Base-by-base conservation (phyloP, 352 stramenopile genomes). In the Phytopythium litorale region DNA sequence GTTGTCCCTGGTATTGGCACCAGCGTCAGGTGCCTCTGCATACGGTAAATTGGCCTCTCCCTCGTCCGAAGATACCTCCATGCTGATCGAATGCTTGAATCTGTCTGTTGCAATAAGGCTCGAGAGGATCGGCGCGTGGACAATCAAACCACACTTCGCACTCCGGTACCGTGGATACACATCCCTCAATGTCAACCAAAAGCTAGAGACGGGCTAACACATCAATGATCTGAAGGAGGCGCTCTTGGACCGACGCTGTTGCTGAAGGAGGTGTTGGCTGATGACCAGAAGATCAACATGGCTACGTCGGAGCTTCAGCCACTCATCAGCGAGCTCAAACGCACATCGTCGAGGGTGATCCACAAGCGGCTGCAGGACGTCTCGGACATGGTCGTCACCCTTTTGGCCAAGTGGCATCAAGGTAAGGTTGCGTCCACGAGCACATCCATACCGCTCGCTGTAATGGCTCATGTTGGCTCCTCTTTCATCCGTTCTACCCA, bases 301-400 rank as follows among this genome's bases (percentile, higher is more conserved):
- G 73, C 72, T 0, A 66, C 50, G 4, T 79, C 73, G 1, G 81
- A 89, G 58, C 75, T 92, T 21, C 68, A 89, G 57, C 84, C 84
- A 28, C 57, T 92, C 40, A 49, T 92, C 23, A 65, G 75, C 9
- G 81, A 89, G 32, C 68, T 92, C 13, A 74, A 73, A 23, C 74
- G 70, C 16, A 89, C 84, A 12, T 70, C 80, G 23, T 85, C 78
- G 8, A 69, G 72, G 18, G 75, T 92, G 16, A 88, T 91, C 61
- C 75, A 89, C 63, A 91, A 90, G 56, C 79, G 84, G 5, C 60
- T 92, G 28, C 78, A 90, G 37, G 84, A 92, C 68, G 79, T 92
- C 3, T 88, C 84, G 0, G 81, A 90, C 46, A 78, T 91, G 65
- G 84, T 92, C 18, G 64, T 75, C n/a, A 77, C 87, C 48, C 56